phyloP scores from a whole-genome alignment of 495 filamentous ascomycete species.

The Tuber melanosporum region DNA sequence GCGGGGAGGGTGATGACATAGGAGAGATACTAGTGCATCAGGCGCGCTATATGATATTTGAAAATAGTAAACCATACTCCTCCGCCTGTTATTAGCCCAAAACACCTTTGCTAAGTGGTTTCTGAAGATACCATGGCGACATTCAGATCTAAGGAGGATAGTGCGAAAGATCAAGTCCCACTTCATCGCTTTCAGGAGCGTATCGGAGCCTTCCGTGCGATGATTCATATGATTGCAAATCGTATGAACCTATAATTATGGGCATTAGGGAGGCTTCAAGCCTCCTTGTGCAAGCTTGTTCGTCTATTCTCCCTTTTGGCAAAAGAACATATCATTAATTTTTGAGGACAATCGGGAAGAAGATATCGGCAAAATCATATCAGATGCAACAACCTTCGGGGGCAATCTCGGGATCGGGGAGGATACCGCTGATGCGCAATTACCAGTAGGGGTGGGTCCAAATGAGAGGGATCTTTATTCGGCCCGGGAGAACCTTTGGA shows the following conservation, averaged over 20 bases:
- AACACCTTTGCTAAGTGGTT: not conserved
- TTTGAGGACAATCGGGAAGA: not conserved
- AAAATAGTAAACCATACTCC: not conserved
- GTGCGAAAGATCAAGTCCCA: not conserved
- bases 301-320: not conserved
- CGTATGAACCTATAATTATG: not conserved
- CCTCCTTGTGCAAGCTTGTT: not conserved
- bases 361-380: not conserved
- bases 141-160: not conserved
- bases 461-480: too few species aligned
- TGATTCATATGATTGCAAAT: not conserved
- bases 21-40: not conserved
- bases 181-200: conserved; percentile 2
- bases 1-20: not conserved
- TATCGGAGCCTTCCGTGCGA: not conserved
- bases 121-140: not conserved
- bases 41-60: too few species aligned
- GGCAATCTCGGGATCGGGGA: not conserved
- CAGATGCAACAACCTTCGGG: not conserved
- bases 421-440: too few species aligned
- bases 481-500: too few species aligned
- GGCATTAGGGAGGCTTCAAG: not conserved
- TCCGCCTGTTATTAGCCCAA: not conserved
- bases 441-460: too few species aligned
- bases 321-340: not conserved